Evolutionary conservation across 257 asterid genomes (phyloP), one percentile per base, ranked within the genome.

Genomic region (Datura wrightii): DNA sequence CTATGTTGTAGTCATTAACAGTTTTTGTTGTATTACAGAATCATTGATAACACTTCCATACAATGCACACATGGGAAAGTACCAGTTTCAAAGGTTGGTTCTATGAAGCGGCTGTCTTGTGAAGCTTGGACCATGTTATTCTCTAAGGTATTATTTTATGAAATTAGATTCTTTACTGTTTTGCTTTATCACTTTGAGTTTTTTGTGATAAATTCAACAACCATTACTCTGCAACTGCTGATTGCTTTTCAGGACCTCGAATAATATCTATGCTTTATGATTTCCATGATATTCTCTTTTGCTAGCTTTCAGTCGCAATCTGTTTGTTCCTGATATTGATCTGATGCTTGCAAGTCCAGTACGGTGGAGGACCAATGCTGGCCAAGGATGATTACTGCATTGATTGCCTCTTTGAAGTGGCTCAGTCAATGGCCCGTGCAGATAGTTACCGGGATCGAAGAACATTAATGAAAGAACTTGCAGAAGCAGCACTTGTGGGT

Each of bases 401-500:
- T 42, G 93, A 91, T 41, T 96, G 99, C 93, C 94, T 96, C 83
- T 84, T 92, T 82, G 98, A 94, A 89, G 87, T 89, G 87, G 95
- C 95, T 79, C 92, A 88, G 87, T 88, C 88, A 67, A 86, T 87
- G 89, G 96, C 91, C 69, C 93, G 87, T 85, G 96, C 97, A 80
- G 91, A 93, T 87, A 87, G 83, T 83, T 96, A 93, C 72, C 90
- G 94, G 90, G 99, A 95, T 86, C 94, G 86, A 85, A 93, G 97
- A 87, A 89, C 85, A 78, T 65, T 82, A 81, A 94, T 96, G 98
- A 94, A 90, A 88, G 99, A 94, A 84, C 89, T 96, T 82, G 99
- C 98, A 14, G 99, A 94, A 91, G 94, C 94, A 72, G 97, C 98
- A 85, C 94, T 96, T 88, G 86, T 94, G n/a, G 95, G 97, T 86